Evolutionary conservation across 2,329 filamentous ascomycete species (phyloP).

Genomic region (Alternaria triticimaculans): DNA sequence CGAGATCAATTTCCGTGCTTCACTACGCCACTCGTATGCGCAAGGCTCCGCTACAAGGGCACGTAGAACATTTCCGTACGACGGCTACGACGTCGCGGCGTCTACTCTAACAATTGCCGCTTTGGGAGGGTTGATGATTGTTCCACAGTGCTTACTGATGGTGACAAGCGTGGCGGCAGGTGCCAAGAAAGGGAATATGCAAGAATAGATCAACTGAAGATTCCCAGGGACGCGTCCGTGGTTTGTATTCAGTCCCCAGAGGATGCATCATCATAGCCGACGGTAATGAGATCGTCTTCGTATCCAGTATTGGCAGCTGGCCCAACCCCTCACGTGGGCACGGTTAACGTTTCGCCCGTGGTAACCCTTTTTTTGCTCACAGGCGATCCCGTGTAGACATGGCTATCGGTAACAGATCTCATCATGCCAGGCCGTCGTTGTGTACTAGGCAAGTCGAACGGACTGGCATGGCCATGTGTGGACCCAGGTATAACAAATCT

Average conservation of each 20-base stretch:
- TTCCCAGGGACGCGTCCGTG: not conserved
- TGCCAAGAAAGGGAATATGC: not conserved
- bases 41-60: not conserved
- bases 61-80: not conserved
- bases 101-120: not conserved
- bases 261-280: not conserved
- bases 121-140: conserved; percentile 4
- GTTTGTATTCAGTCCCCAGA: not conserved
- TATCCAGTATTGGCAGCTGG: not conserved
- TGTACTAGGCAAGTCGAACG: conserved; percentile 44
- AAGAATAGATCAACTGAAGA: not conserved
- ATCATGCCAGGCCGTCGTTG: conserved; percentile 19
- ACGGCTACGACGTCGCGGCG: not conserved
- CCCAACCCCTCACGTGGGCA: not conserved
- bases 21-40: not conserved
- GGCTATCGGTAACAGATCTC: conserved; percentile 23
- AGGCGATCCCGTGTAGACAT: conserved; percentile 33
- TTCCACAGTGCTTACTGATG: conserved; percentile 6
- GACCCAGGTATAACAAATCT: conserved; percentile 26
- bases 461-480: conserved; percentile 33
- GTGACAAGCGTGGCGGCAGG: not conserved
- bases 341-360: not conserved
- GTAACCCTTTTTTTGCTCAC: conserved; percentile 25
- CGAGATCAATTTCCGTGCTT: not conserved
- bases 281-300: not conserved